Evolutionary conservation across 2,329 filamentous ascomycete species (phyloP).

Genomic region (Colletotrichum gigasporum): DNA sequence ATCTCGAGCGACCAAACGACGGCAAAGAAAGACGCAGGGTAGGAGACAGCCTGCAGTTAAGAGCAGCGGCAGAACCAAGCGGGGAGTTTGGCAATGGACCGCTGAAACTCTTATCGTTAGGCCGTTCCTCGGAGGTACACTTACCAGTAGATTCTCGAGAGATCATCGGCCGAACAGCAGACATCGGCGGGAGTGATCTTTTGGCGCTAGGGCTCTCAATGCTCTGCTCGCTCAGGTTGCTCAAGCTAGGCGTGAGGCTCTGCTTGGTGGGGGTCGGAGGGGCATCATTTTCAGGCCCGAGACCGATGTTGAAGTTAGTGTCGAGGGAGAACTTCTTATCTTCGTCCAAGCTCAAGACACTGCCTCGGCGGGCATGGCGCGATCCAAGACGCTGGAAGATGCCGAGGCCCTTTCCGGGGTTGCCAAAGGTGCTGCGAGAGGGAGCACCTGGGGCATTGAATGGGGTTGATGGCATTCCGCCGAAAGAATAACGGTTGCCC

Average conservation of each 20-base stretch:
- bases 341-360: constrained; percentile 84
- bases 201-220: constrained; percentile 59
- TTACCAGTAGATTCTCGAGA: constrained; percentile 55
- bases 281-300: constrained; percentile 61
- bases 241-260: constrained; percentile 53
- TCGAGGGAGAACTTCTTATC: constrained; percentile 70
- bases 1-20: constrained; percentile 47
- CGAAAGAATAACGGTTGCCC: constrained; percentile 79
- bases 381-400: constrained; percentile 70
- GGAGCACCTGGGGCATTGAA: constrained; percentile 70
- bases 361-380: constrained; percentile 64
- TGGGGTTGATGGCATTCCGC: constrained; percentile 78
- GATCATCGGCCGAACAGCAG: constrained; percentile 48
- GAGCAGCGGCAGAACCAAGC: constrained; percentile 41
- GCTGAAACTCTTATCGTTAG: background rate
- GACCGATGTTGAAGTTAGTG: constrained; percentile 53
- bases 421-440: constrained; percentile 58
- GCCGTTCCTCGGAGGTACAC: constrained; percentile 43
- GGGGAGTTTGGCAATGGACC: background rate
- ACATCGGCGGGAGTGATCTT: constrained; percentile 53
- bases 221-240: constrained; percentile 47
- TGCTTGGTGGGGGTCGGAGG: constrained; percentile 96
- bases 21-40: constrained; percentile 45
- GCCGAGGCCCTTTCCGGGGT: constrained; percentile 69
- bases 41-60: constrained; percentile 44